Conservation (phyloP, 225 moss, liverwort and hornwort genomes). For the Bryoerythrophyllum caledonicum region DNA sequence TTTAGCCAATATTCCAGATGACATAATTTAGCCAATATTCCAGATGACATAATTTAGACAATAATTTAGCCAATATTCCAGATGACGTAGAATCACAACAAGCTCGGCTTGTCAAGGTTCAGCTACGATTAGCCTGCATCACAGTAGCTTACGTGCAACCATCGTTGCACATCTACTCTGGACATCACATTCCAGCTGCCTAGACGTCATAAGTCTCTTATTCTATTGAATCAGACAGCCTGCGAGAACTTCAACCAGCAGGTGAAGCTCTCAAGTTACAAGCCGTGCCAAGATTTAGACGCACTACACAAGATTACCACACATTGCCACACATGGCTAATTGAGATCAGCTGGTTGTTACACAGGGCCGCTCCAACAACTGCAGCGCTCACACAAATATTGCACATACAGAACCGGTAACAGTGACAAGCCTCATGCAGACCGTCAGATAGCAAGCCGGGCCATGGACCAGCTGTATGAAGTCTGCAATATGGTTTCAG, state of each 20-base stretch:
- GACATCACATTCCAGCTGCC: neutral
- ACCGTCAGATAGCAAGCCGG: too few relatives aligned
- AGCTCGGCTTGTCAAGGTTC: neutral
- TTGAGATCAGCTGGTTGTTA: neutral
- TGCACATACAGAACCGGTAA: too few relatives aligned
- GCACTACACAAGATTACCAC: neutral
- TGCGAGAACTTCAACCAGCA: neutral
- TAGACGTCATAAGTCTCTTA: neutral
- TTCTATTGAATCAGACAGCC: neutral
- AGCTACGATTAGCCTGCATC: neutral
- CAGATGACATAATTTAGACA: too few relatives aligned
- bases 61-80: conserved; percentile 4
- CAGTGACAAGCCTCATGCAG: too few relatives aligned
- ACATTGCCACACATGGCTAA: neutral
- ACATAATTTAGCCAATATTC: too few relatives aligned
- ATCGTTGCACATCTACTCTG: neutral
- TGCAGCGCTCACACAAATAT: too few relatives aligned
- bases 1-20: too few relatives aligned
- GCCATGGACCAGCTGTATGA: too few relatives aligned
- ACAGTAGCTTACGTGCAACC: neutral
- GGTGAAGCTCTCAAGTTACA: neutral
- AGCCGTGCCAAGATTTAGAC: neutral
- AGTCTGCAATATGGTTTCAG: neutral
- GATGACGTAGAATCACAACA: neutral
- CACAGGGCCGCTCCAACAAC: too few relatives aligned